Evolutionary conservation across 345 rosid genomes (phyloP).

Genomic region (Aquilaria malaccensis): DNA sequence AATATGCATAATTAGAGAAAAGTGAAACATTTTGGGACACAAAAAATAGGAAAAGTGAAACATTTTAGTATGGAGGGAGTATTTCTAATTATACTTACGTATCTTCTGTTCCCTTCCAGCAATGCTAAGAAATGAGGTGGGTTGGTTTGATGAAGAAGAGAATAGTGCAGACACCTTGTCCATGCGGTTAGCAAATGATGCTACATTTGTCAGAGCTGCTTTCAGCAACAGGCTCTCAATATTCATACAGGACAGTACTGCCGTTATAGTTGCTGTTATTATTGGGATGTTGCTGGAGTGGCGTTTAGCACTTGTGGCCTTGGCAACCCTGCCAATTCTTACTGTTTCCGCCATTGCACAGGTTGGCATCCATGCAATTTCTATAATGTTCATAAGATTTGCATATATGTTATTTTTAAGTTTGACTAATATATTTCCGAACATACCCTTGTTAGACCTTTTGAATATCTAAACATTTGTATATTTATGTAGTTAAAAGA

Average conservation of each 20-base stretch:
- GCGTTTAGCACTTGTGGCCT: slow-evolving; percentile 93
- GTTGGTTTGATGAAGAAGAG: slow-evolving; percentile 99
- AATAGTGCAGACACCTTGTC: slow-evolving; percentile 94
- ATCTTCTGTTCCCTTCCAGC: slow-evolving; percentile 48
- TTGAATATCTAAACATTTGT: no score
- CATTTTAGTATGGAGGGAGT: no score
- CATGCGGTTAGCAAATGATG: slow-evolving; percentile 99
- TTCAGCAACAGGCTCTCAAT: slow-evolving; percentile 98
- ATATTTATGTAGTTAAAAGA: no score
- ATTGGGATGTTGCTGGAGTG: slow-evolving; percentile 89
- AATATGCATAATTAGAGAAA: no score
- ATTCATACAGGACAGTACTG: slow-evolving; percentile 94
- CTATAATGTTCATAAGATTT: not conserved
- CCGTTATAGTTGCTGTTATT: slow-evolving; percentile 79
- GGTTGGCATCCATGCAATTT: slow-evolving; percentile 39
- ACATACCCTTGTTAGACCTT: no score
- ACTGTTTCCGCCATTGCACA: slow-evolving; percentile 90
- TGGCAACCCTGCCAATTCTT: slow-evolving; percentile 88
- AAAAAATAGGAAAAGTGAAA: no score
- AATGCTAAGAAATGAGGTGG: slow-evolving; percentile 97
- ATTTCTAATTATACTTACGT: not conserved
- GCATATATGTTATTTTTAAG: not conserved
- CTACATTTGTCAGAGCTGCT: slow-evolving; percentile 97
- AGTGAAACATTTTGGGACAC: no score
- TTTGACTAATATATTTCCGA: no score